Base-by-base conservation (phyloP, 148 eudicot genomes). In the Suaeda aralocaspica region DNA sequence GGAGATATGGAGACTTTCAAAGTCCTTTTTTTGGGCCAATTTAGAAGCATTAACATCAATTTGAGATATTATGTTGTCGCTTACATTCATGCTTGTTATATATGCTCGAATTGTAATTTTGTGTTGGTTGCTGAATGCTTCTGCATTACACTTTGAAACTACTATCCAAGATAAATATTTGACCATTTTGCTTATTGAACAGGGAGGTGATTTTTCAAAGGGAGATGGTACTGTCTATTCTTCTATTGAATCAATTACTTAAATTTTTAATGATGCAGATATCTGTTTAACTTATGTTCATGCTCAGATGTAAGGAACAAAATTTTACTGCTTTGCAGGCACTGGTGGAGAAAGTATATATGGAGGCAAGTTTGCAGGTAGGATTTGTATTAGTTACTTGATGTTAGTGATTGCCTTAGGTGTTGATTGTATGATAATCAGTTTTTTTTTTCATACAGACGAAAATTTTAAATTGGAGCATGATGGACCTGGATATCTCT, bases 281-380 rank as follows among this genome's bases (percentile, higher is more conserved):
- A 73, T 75, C 72, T 77, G 63, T 80, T 72, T 69, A 66, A 76
- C 81, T 78, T 71, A 68, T 84, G 79, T 74, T 68, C 76, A 71
- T 79, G 83, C 76, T 73, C 75, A 73, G 82, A 78, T 81, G 84
- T 86, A 79, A 78, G 77, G 82, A 72, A 76, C 72, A 66, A 81
- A 77, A 80, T 88, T 87, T 84, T 85, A 71, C 82, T 82, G 81
- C 81, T 86, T 82, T 91, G 87, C 91, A 95, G 99, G 99, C 85
- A 91, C 97, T 76, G 97, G 99, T 78, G 99, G 99, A 72, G 99
- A 95, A 86, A 95, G 99, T 77, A 91, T 95, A 33, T 95, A 95
- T 76, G 97, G 97, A 71, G 89, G 91, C 70, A 95, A 95, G 84
- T 95, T 95, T 84, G 79, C 86, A 74, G 99, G 99, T 95, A 82